A percentile compares a stretch with the other conserved stretches of the same genome.
phyloP scores from a whole-genome alignment of 2,329 filamentous ascomycete genomes.

The Ophiocordyceps australis region DNA sequence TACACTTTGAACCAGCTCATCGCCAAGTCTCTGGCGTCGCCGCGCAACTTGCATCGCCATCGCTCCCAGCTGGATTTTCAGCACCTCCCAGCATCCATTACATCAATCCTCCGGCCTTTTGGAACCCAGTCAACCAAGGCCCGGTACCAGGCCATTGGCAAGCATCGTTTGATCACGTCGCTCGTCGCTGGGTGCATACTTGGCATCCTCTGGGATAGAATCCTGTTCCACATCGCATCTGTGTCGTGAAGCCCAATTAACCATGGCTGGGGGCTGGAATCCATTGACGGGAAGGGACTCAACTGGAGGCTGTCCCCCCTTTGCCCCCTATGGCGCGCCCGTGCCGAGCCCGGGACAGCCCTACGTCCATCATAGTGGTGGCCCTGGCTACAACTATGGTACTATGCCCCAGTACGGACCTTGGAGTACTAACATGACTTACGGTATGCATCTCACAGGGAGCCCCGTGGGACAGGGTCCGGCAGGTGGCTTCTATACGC shows the following conservation, averaged over 20 bases:
- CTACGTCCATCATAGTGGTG: slow-evolving; percentile 17
- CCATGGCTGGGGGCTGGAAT: slow-evolving; percentile 21
- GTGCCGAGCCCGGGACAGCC: slow-evolving; percentile 16
- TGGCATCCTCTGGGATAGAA: slow-evolving; percentile 15
- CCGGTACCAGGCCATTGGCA: slow-evolving; percentile 16
- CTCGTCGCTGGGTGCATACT: slow-evolving; percentile 16
- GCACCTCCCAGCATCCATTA: slow-evolving; percentile 2
- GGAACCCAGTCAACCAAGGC: slow-evolving; percentile 12
- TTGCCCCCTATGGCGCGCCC: slow-evolving; percentile 14
- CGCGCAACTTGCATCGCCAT: too few species aligned
- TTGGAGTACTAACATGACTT: slow-evolving; percentile 9
- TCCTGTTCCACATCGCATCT: too few species aligned
- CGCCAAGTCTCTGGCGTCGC: too few species aligned
- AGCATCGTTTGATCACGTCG: slow-evolving; percentile 10
- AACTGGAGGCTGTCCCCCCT: slow-evolving; percentile 11
- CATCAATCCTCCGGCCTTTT: slow-evolving; percentile 5
- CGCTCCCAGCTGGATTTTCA: too few species aligned
- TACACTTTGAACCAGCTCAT: too few species aligned
- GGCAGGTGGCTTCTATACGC: slow-evolving; percentile 8
- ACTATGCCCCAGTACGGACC: slow-evolving; percentile 6
- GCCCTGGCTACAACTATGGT: slow-evolving; percentile 15
- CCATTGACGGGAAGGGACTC: slow-evolving; percentile 18
- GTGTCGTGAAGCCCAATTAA: too few species aligned
- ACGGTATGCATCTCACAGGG: slow-evolving; percentile 5
- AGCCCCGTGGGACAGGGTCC: slow-evolving; percentile 1